These are phyloP conservation scores for Panus rudis DNA, from an alignment of 768 basidiomycete species.

Conservation along the genomic window DNA sequence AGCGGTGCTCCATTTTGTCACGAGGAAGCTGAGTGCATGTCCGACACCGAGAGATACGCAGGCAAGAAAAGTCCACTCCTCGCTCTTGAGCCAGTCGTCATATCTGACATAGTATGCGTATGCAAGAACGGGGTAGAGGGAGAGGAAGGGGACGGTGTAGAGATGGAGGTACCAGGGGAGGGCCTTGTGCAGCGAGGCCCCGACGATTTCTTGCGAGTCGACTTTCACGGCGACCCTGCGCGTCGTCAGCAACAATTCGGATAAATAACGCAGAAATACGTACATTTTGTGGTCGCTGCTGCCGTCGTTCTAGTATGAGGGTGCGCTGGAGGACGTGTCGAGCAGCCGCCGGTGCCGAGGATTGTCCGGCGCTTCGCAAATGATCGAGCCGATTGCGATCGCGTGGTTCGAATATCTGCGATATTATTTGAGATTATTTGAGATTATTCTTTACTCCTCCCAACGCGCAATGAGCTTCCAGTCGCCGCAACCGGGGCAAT, in stretches of 20 bases:
- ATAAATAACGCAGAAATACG: neutral
- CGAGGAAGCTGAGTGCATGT: slow-evolving; percentile 88
- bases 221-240: slow-evolving; percentile 29
- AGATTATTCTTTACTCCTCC: too few species aligned
- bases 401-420: too few species aligned
- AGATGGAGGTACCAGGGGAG: slow-evolving; percentile 41
- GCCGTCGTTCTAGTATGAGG: neutral
- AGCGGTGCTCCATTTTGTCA: slow-evolving; percentile 82
- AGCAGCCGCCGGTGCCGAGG: neutral
- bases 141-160: slow-evolving; percentile 73
- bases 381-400: too few species aligned
- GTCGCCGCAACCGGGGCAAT: too few species aligned
- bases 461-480: too few species aligned
- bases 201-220: slow-evolving; percentile 27
- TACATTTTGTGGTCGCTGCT: slow-evolving; percentile 1
- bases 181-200: slow-evolving; percentile 27
- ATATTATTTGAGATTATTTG: too few species aligned
- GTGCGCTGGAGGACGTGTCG: neutral
- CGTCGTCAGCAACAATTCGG: too few species aligned
- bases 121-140: slow-evolving; percentile 73
- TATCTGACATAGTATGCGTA: slow-evolving; percentile 92
- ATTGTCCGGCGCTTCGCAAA: too few species aligned
- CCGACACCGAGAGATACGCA: slow-evolving; percentile 78
- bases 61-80: slow-evolving; percentile 97
- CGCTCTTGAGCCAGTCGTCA: slow-evolving; percentile 83